Evolutionary conservation across 306 rosid genomes (phyloP), one percentile per base, ranked within the genome.

Genomic region (Gastrolobium bilobum): DNA sequence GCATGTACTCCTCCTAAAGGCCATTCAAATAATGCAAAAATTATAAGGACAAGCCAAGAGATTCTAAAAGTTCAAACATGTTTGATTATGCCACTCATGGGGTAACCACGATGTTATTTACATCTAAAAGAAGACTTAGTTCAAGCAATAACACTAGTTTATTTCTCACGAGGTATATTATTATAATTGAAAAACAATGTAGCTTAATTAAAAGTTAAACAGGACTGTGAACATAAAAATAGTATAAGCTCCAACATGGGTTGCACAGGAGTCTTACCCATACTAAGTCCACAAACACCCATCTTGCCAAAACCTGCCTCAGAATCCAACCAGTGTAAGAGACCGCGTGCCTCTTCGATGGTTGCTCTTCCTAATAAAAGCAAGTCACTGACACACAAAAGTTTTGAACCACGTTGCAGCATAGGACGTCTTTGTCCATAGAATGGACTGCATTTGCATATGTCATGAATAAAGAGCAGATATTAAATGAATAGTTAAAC

Each of bases 231-330:
- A 70, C 54, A 86, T 48, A 6, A 75, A 78, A 75, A 33, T 14
- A 58, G 62, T 62, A 71, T 34, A 67, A 76, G 57, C 80, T 37
- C 26, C 40, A 47, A 63, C 14, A 58, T 68, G 63, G 70, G 73
- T 78, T 77, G 42, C 33, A 67, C 40, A 83, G 50, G 51, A 84
- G 70, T 65, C 97, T 84, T 91, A 92, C 99, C 99, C 98, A 92
- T 95, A 80, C 99, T 95, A 82, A 95, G 97, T 75, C 99, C 99
- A 81, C 99, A 95, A 86, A 95, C 88, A 81, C 98, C 99, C 94
- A 90, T 92, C 89, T 91, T 95, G 77, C 99, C 97, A 51, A 89
- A 92, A 57, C 97, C 97, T 68, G 80, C 98, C 79, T 91, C 98
- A 59, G 79, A 71, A 88, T 95, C 99, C 82, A 92, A 73, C 99